Evolutionary conservation across 371 early-diverging fungal species (phyloP).

Genomic region (Quaeritorhiza haematococci): DNA sequence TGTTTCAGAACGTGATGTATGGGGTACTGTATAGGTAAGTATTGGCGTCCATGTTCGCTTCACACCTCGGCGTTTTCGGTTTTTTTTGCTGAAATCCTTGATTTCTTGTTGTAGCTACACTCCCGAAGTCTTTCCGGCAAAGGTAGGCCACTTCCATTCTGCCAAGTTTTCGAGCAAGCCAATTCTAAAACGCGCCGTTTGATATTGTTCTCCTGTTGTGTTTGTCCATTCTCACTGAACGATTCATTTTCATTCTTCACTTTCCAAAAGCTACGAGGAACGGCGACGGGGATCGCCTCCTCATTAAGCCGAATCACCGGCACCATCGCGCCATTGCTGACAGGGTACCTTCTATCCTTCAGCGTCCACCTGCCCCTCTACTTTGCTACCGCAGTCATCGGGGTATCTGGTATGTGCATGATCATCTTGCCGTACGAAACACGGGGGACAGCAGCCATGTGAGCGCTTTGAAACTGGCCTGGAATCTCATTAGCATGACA

Average conservation of each 20-base stretch:
- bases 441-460: conserved; percentile 26
- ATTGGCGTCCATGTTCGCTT: too few relatives aligned
- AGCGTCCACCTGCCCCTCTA: conserved; percentile 61
- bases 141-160: too few relatives aligned
- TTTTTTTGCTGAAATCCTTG: too few relatives aligned
- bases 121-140: conserved; percentile 80
- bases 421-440: conserved; percentile 69
- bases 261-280: conserved; percentile 63
- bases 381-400: conserved; percentile 51
- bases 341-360: conserved; percentile 59
- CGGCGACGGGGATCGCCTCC: conserved; percentile 75
- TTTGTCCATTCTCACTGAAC: too few relatives aligned
- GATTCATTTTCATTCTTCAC: too few relatives aligned
- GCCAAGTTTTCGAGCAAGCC: too few relatives aligned
- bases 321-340: conserved; percentile 67
- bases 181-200: too few relatives aligned
- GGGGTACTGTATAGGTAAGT: conserved; percentile 50
- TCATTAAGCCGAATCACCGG: conserved; percentile 73
- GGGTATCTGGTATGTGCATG: conserved; percentile 59
- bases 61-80: too few relatives aligned
- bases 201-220: too few relatives aligned
- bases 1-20: conserved; percentile 72
- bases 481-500: too few relatives aligned
- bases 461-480: too few relatives aligned
- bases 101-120: conserved; percentile 61